Base-by-base conservation (phyloP, 2,329 filamentous ascomycete genomes). In the Penicillium sp. region DNA sequence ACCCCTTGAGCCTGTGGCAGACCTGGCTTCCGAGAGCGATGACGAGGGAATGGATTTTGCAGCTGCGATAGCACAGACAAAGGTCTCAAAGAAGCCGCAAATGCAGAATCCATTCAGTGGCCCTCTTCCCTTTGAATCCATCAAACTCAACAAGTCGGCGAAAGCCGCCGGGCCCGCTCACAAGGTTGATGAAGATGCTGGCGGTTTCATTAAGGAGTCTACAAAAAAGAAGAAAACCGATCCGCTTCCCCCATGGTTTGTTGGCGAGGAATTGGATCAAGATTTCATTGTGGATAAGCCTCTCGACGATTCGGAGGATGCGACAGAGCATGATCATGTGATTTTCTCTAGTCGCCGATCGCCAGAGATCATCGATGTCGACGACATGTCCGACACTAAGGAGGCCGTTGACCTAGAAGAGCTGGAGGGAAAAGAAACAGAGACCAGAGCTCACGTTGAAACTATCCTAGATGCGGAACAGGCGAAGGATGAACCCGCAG, bases 91-190 rank as follows among this genome's bases (percentile, higher is more conserved):
- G 63, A 78, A 77, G 35, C 59, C 56, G 8, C 23, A 32, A 6
- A 7, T 46, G 6, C 32, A 51, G 12, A 81, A 83, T 58, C 77
- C 81, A 3, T 87, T 95, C 63, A 81, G 82, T 56, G 92, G 92
- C 0, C 89, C 91, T 0, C 70, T 98, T 4, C 93, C 93, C 0
- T 98, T 98, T 63, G 90, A 95, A 59, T 92, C 79, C 44, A 72
- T 86, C 6, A 79, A 89, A 63, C 77, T 95, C 1, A 83, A 87
- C 39, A 84, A 81, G 44, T 79, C 77, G 1, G 74, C 56, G 31
- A 42, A 53, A 27, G 44, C 60, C 29, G 31, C 68, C 75, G 9
- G 66, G 74, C 12, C 75, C 72, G 25, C 78, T 72, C 66, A 79
- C 75, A 67, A 80, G 75, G 59, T 77, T 72, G 73, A 74, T 74